Evolutionary conservation across 2,329 filamentous ascomycete species (phyloP), one percentile per base, ranked within the genome.

Genomic region (Botryotinia globosa): DNA sequence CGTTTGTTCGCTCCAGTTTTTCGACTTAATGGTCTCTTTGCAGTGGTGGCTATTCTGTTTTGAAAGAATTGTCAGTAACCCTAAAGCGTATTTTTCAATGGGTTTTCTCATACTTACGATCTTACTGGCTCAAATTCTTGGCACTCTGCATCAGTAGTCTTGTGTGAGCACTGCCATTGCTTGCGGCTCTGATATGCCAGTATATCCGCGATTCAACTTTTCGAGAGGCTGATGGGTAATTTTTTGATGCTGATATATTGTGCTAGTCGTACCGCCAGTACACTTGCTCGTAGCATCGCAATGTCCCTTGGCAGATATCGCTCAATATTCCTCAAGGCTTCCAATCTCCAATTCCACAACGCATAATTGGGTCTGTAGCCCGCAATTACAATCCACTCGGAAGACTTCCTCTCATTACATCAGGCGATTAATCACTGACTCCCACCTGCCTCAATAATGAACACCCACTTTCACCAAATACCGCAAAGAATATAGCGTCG

Each of bases 311-410:
- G 7, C n/a, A 56, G 14, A 4, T 18, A 32, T 56, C 16, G 29
- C 3, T 29, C 3, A 9, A 8, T 29, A 56, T 54, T 12, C n/a
- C 5, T 54, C 12, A n/a, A n/a, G 7, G 1, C 2, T 16, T 54
- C 25, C 0, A n/a, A n/a, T n/a, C 3, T 16, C 25, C 14, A 29
- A 54, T 16, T 29, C 4, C n/a, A 18, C 51, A 56, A 29, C n/a
- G 8, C 3, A 29, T 8, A 14, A 16, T 29, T 8, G 12, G 18
- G 12, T 54, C 51, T 14, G 0, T 29, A 29, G 5, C 14, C n/a
- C n/a, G 3, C 5, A 0, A 29, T 18, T 54, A 8, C n/a, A 54
- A 4, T 3, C 4, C 14, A 54, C 0, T 5, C 2, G 18, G n/a
- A 29, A 29, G 7, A 8, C 51, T 29, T n/a, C 25, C 6, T 16